These are phyloP conservation scores for Phytophthora citrophthora DNA, from an alignment of 352 stramenopile species.

Conservation along the genomic window DNA sequence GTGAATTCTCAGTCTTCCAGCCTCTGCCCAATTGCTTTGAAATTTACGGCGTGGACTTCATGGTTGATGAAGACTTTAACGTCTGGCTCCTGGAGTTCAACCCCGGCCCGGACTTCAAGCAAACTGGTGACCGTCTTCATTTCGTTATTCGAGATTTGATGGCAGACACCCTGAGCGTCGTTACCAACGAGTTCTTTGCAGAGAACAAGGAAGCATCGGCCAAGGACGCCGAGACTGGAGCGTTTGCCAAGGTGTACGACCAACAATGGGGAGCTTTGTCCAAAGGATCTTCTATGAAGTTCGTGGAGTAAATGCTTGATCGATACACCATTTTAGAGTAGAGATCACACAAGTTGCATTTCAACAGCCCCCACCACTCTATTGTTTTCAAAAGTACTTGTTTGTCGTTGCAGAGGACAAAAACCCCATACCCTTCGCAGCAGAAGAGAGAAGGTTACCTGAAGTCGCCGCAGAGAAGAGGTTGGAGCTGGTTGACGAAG, in stretches of 20 bases:
- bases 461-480: slow-evolving; percentile 67
- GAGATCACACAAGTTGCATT: slow-evolving; percentile 25
- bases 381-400: slow-evolving; percentile 69
- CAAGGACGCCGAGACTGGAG: slow-evolving; percentile 34
- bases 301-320: slow-evolving; percentile 42
- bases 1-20: slow-evolving; percentile 78
- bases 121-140: slow-evolving; percentile 65
- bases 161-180: slow-evolving; percentile 60
- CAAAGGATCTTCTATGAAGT: slow-evolving; percentile 63
- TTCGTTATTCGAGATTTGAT: slow-evolving; percentile 71
- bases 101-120: slow-evolving; percentile 81
- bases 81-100: slow-evolving; percentile 80
- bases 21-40: slow-evolving; percentile 78
- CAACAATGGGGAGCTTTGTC: slow-evolving; percentile 59
- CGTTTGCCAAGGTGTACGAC: slow-evolving; percentile 63
- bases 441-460: slow-evolving; percentile 68
- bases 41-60: slow-evolving; percentile 80
- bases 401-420: slow-evolving; percentile 72
- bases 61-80: slow-evolving; percentile 73
- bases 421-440: slow-evolving; percentile 85
- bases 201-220: slow-evolving; percentile 17
- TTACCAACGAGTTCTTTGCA: slow-evolving; percentile 61
- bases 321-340: slow-evolving; percentile 22
- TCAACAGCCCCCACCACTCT: slow-evolving; percentile 4
- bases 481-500: slow-evolving; percentile 66